Conservation (phyloP, 2,329 filamentous ascomycete genomes). For the Cladophialophora yegresii region DNA sequence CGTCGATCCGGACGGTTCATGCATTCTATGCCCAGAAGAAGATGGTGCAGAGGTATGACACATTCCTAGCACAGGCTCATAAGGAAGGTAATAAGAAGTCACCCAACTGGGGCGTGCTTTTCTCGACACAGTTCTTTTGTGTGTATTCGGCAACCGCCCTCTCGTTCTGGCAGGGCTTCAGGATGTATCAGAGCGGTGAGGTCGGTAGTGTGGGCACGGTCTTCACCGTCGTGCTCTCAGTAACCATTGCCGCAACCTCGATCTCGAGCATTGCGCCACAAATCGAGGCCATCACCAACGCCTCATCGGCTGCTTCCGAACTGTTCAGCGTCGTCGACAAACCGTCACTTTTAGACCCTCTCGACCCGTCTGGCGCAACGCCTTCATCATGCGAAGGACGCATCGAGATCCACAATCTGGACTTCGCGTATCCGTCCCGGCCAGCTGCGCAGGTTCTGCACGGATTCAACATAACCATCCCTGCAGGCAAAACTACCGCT, state of each 20-base stretch:
- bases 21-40: constrained; percentile 53
- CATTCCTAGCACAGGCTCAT: constrained; percentile 47
- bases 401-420: constrained; percentile 64
- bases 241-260: constrained; percentile 29
- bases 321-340: constrained; percentile 91
- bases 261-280: constrained; percentile 41
- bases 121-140: constrained; percentile 56
- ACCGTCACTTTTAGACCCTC: constrained; percentile 77
- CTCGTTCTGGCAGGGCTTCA: constrained; percentile 48
- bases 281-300: constrained; percentile 47
- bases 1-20: constrained; percentile 53
- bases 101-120: constrained; percentile 47
- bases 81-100: constrained; percentile 51
- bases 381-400: constrained; percentile 47
- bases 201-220: constrained; percentile 38
- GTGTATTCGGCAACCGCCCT: constrained; percentile 65
- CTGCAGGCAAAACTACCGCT: constrained; percentile 45
- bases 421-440: constrained; percentile 68
- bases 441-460: constrained; percentile 43
- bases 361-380: constrained; percentile 67
- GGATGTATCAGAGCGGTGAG: constrained; percentile 39
- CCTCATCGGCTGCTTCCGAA: constrained; percentile 46
- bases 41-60: constrained; percentile 49
- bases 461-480: constrained; percentile 41
- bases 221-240: constrained; percentile 37